Percentiles rank a stretch among this genome's conserved stretches.
Conservation (phyloP, 2,329 filamentous ascomycete species). For the Rhinocladiella similis region DNA sequence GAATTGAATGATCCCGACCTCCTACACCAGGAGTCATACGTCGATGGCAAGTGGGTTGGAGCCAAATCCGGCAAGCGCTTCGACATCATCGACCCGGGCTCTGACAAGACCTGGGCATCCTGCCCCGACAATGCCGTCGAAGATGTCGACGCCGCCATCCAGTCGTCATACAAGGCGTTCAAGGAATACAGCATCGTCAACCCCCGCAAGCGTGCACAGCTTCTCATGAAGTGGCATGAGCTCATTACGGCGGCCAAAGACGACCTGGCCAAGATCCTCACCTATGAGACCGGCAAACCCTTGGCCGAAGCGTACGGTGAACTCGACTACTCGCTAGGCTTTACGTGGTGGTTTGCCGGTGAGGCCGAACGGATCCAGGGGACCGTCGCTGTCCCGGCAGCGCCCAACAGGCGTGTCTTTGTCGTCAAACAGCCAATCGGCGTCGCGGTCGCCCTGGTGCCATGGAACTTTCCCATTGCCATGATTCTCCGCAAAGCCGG, state of each 20-base stretch:
- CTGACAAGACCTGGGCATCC: slow-evolving; percentile 51
- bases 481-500: slow-evolving; percentile 67
- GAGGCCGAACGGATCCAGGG: slow-evolving; percentile 66
- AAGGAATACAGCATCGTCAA: slow-evolving; percentile 60
- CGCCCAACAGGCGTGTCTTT: slow-evolving; percentile 63
- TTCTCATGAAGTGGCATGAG: slow-evolving; percentile 64
- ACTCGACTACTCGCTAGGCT: slow-evolving; percentile 56
- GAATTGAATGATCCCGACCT: slow-evolving; percentile 51
- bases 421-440: slow-evolving; percentile 74
- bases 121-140: slow-evolving; percentile 53
- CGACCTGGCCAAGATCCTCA: slow-evolving; percentile 63
- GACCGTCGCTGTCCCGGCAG: slow-evolving; percentile 55
- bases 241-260: slow-evolving; percentile 63
- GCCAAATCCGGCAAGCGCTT: slow-evolving; percentile 52
- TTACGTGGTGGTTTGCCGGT: slow-evolving; percentile 60
- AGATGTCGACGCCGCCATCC: slow-evolving; percentile 63
- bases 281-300: slow-evolving; percentile 63
- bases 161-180: slow-evolving; percentile 62
- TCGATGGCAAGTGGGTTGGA: slow-evolving; percentile 50
- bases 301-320: slow-evolving; percentile 56
- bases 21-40: slow-evolving; percentile 51
- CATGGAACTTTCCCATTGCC: slow-evolving; percentile 72
- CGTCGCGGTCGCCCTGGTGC: slow-evolving; percentile 65
- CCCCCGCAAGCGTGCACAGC: slow-evolving; percentile 61
- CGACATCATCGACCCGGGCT: slow-evolving; percentile 55